These are phyloP conservation scores for Wickerhamomyces bisporus DNA, from an alignment of 805 yeast genomes.

Conservation along the genomic window DNA sequence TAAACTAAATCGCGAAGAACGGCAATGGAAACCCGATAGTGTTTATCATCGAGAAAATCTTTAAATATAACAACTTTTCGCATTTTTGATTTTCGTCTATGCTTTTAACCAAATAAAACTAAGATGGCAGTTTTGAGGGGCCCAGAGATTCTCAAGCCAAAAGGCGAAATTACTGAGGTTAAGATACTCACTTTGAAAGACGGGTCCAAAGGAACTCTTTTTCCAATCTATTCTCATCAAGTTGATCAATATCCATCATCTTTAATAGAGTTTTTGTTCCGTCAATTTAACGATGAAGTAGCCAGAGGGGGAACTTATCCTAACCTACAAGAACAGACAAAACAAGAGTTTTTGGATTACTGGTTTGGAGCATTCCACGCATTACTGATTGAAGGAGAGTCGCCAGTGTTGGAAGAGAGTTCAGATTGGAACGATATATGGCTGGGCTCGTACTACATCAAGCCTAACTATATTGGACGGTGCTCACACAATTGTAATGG, in stretches of 20 bases:
- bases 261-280: constrained; percentile 40
- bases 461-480: constrained; percentile 83
- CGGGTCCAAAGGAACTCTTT: constrained; percentile 47
- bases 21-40: too few relatives aligned
- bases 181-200: constrained; percentile 37
- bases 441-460: constrained; percentile 74
- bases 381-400: constrained; percentile 46
- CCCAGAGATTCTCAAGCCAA: constrained; percentile 28
- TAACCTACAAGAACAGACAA: constrained; percentile 33
- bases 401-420: constrained; percentile 11
- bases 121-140: constrained; percentile 17
- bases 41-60: too few relatives aligned
- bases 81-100: too few relatives aligned
- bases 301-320: constrained; percentile 79
- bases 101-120: too few relatives aligned
- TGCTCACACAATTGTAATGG: constrained; percentile 86
- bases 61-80: too few relatives aligned
- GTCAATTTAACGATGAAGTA: constrained; percentile 59
- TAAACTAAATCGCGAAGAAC: too few relatives aligned
- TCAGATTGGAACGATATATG: constrained; percentile 42
- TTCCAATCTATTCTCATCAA: constrained; percentile 46
- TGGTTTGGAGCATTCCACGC: constrained; percentile 70
- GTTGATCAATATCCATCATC: constrained; percentile 43
- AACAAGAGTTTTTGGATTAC: constrained; percentile 51
- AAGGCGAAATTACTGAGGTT: constrained; percentile 31